Evolutionary conservation across 495 filamentous ascomycete genomes (phyloP).

Genomic region (Aspergillus bridgeri): DNA sequence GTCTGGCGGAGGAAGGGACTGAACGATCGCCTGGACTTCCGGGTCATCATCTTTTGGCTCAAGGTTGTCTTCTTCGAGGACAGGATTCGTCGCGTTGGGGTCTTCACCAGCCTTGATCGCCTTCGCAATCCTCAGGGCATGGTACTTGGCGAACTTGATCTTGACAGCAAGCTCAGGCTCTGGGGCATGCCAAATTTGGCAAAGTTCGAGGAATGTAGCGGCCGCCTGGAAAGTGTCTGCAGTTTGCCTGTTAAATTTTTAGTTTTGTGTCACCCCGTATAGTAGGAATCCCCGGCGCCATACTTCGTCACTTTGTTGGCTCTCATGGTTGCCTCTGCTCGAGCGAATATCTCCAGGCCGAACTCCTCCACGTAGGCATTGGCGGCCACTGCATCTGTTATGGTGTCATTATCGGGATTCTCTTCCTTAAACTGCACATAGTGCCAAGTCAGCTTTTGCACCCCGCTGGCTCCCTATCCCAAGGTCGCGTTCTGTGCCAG

Average conservation of each 20-base stretch:
- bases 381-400: slow-evolving; percentile 78
- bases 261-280: slow-evolving; percentile 4
- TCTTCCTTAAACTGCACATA: slow-evolving; percentile 58
- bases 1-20: slow-evolving; percentile 17
- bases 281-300: slow-evolving; percentile 12
- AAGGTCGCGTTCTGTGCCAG: neutral
- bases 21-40: slow-evolving; percentile 48
- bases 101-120: slow-evolving; percentile 89
- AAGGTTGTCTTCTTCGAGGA: slow-evolving; percentile 31
- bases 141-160: slow-evolving; percentile 95
- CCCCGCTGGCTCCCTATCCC: neutral
- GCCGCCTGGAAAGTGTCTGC: slow-evolving; percentile 91
- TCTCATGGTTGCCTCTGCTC: slow-evolving; percentile 76
- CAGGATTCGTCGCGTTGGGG: slow-evolving; percentile 86
- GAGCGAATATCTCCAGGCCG: slow-evolving; percentile 77
- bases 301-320: slow-evolving; percentile 84
- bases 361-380: slow-evolving; percentile 95
- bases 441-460: slow-evolving; percentile 10
- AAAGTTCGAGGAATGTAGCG: slow-evolving; percentile 83
- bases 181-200: slow-evolving; percentile 73
- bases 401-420: slow-evolving; percentile 64
- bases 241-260: slow-evolving; percentile 64
- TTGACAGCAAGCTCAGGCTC: slow-evolving; percentile 79
- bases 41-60: slow-evolving; percentile 23
- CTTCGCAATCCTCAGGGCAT: slow-evolving; percentile 85